Evolutionary conservation across 441 rosid species (phyloP).

Genomic region (Jatropha podagrica): DNA sequence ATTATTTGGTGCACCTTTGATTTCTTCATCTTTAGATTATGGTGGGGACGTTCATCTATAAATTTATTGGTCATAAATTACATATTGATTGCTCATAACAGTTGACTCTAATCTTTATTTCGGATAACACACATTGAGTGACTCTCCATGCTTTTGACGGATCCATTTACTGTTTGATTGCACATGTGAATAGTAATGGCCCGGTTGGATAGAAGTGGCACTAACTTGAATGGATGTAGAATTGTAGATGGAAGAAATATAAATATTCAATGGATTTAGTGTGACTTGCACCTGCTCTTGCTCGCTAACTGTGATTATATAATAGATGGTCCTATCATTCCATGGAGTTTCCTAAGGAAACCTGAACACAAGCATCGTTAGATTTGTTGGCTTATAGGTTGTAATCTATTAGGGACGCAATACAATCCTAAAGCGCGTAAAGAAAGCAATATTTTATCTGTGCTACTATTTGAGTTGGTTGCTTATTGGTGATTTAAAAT

Average conservation of each 20-base stretch:
- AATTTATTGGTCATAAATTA: not conserved
- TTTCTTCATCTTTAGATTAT: not conserved
- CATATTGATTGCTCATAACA: not conserved
- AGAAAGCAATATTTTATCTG: not conserved
- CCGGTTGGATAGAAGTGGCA: constrained; percentile 3
- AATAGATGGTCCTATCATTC: not conserved
- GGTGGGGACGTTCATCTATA: not conserved
- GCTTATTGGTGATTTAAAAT: not conserved
- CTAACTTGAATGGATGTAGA: not conserved
- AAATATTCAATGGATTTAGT: not conserved
- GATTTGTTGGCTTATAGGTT: constrained; percentile 1
- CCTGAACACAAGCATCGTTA: not conserved
- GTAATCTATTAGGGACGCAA: not conserved
- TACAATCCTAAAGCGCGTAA: not conserved
- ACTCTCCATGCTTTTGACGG: not conserved
- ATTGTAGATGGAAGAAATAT: not conserved
- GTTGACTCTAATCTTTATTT: not conserved
- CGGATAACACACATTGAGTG: not conserved
- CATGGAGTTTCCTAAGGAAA: not conserved
- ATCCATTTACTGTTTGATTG: not conserved
- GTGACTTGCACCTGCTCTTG: not conserved
- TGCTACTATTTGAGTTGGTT: not conserved
- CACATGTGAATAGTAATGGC: not conserved
- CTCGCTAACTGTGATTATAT: not conserved
- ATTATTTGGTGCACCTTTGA: not conserved